phyloP scores from a whole-genome alignment of 768 basidiomycete genomes.

The Daedaleopsis sinensis region DNA sequence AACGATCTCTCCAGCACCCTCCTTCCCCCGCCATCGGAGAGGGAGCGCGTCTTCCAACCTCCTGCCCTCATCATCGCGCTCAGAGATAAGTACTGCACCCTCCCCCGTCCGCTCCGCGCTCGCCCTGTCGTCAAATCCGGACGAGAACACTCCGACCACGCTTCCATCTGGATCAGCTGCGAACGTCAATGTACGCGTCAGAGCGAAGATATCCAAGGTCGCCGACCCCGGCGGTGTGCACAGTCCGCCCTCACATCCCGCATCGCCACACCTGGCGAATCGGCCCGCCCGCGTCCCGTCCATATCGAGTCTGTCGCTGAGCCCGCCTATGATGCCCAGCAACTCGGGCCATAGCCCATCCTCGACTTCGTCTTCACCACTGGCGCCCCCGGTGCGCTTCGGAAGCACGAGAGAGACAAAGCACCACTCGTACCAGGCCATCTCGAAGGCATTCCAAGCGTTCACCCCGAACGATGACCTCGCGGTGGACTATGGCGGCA shows the following conservation, averaged over 20 bases:
- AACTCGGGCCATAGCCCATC: constrained; percentile 18
- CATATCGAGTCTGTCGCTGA: constrained; percentile 33
- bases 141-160: constrained; percentile 20
- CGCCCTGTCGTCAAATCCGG: constrained; percentile 19
- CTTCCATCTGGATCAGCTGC: constrained; percentile 7
- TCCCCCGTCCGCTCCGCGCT: constrained; percentile 24
- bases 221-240: constrained; percentile 38
- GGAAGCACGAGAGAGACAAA: constrained; percentile 27
- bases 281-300: constrained; percentile 35
- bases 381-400: constrained; percentile 23
- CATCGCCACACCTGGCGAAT: constrained; percentile 24
- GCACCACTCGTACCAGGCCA: constrained; percentile 20
- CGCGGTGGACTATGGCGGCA: constrained; percentile 23
- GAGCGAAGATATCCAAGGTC: constrained; percentile 60
- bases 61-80: constrained; percentile 11
- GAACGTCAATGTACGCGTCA: constrained; percentile 43
- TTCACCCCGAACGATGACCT: constrained; percentile 29
- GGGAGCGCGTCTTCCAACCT: constrained; percentile 32
- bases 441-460: constrained; percentile 21
- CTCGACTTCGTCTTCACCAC: constrained; percentile 20
- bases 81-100: constrained; percentile 16
- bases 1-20: constrained; percentile 18
- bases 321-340: constrained; percentile 28
- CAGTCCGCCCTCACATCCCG: constrained; percentile 25
- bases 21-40: constrained; percentile 23